Percentiles rank a stretch among this genome's conserved stretches.
These are phyloP conservation scores for Lophiotrema nucula DNA, from an alignment of 495 filamentous ascomycete genomes.

Conservation along the genomic window DNA sequence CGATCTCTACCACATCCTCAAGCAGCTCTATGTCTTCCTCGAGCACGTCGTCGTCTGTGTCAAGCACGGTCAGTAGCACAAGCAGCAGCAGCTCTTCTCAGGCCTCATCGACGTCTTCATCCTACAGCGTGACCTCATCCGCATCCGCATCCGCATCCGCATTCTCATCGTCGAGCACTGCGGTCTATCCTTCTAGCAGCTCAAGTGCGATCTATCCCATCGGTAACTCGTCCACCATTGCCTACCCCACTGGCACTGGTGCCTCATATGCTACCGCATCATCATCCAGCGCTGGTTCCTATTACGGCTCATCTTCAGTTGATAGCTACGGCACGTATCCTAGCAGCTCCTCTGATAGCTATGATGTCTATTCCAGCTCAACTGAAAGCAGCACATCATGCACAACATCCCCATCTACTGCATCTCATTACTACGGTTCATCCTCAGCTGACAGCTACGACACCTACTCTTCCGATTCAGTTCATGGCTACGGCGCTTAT, in stretches of 20 bases:
- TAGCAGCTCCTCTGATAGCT: background rate
- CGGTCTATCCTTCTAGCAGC: background rate
- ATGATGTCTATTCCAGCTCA: background rate
- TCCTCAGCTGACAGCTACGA: background rate
- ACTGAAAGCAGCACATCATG: slow-evolving; percentile 2
- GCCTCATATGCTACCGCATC: background rate
- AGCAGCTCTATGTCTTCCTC: background rate
- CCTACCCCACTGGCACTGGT: background rate
- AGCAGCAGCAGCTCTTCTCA: background rate
- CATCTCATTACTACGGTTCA: background rate
- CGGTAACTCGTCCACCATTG: background rate
- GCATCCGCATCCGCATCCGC: background rate
- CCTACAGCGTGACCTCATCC: background rate
- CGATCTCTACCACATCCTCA: background rate
- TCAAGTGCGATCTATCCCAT: background rate
- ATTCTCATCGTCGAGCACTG: background rate
- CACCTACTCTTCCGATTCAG: background rate
- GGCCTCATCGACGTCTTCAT: background rate
- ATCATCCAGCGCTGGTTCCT: background rate
- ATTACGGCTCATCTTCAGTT: background rate
- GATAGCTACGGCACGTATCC: background rate
- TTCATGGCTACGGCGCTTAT: background rate
- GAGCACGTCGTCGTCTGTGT: background rate
- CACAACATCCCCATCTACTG: background rate
- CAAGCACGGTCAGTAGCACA: background rate